Base-by-base conservation (phyloP, 495 filamentous ascomycete species). In the Penicillium canariense region DNA sequence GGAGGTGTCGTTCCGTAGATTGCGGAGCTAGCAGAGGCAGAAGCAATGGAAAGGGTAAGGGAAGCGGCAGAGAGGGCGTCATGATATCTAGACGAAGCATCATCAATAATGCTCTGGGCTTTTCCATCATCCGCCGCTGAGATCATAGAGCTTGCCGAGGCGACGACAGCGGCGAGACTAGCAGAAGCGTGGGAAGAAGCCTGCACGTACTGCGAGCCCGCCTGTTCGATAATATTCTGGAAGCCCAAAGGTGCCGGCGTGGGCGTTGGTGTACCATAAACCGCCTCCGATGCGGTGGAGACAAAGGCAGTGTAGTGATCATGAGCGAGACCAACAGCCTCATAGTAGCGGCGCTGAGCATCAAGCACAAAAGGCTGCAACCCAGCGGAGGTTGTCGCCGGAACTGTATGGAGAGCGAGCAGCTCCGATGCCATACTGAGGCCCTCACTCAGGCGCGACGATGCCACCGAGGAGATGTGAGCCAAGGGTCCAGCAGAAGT, bases 281-380 rank as follows among this genome's bases (percentile, higher is more conserved):
- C 67, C 18, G 82, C 86, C 3, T 77, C 76, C 18, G 85, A 87
- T 20, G 87, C 88, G 8, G 86, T 83, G 11, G 76, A 77, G 6
- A 91, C 54, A 59, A 93, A 91, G 25, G 85, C 83, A 9, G 86
- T 83, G 60, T 90, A 92, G 17, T 83, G 82, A 38, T 84, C 88
- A 62, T 94, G 87, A 3, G 89, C 89, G 18, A 90, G 58, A 14
- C 89, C 89, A 48, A 92, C 58, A 9, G 83, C 87, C 50, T 89
- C 85, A 58, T 91, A 91, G 66, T 91, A 94, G 57, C 85, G 86
- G 48, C 83, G 75, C 55, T 82, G 84, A 25, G 86, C 84, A 50
- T 84, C 80, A 17, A 82, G 73, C 8, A 87, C 58, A 50, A 79
- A 79, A 32, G 75, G 75, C 57, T 85, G 80, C 56, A 76, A 73